A percentile compares a stretch with the other conserved stretches of the same genome.
These are phyloP conservation scores for Cadophora sp. DNA, from an alignment of 2,329 filamentous ascomycete genomes.

Conservation along the genomic window DNA sequence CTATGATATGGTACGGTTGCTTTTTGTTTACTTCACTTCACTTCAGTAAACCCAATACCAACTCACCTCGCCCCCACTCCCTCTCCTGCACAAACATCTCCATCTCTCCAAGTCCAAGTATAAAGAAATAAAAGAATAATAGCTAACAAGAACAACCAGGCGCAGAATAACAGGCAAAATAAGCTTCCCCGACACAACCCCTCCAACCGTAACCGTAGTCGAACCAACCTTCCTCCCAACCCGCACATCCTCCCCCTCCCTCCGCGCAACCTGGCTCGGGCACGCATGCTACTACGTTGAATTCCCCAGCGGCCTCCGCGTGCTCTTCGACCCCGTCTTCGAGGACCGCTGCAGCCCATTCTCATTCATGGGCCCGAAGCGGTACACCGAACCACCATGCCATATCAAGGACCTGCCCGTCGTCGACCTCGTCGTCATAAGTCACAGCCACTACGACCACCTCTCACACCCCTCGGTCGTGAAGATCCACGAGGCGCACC, in stretches of 20 bases:
- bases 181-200: slow-evolving; percentile 61
- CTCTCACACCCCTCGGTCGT: slow-evolving; percentile 78
- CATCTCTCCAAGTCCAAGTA: too few species aligned
- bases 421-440: slow-evolving; percentile 67
- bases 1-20: slow-evolving; percentile 43
- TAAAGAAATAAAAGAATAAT: neutral
- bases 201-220: slow-evolving; percentile 66
- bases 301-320: slow-evolving; percentile 83
- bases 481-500: slow-evolving; percentile 73
- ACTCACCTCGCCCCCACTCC: neutral
- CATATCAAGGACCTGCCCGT: slow-evolving; percentile 77
- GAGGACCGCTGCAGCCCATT: slow-evolving; percentile 85
- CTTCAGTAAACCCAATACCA: neutral
- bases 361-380: slow-evolving; percentile 71
- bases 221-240: slow-evolving; percentile 64
- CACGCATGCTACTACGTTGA: slow-evolving; percentile 95
- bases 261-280: slow-evolving; percentile 92
- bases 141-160: slow-evolving; percentile 26
- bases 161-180: slow-evolving; percentile 35
- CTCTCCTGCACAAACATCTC: too few species aligned
- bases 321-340: slow-evolving; percentile 94
- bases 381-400: slow-evolving; percentile 81
- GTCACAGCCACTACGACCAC: slow-evolving; percentile 85
- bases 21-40: neutral
- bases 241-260: slow-evolving; percentile 57